Percentiles rank a stretch among this genome's conserved stretches.
phyloP scores from a whole-genome alignment of 2,329 filamentous ascomycete genomes.

The Purpureocillium takamizusanense region DNA sequence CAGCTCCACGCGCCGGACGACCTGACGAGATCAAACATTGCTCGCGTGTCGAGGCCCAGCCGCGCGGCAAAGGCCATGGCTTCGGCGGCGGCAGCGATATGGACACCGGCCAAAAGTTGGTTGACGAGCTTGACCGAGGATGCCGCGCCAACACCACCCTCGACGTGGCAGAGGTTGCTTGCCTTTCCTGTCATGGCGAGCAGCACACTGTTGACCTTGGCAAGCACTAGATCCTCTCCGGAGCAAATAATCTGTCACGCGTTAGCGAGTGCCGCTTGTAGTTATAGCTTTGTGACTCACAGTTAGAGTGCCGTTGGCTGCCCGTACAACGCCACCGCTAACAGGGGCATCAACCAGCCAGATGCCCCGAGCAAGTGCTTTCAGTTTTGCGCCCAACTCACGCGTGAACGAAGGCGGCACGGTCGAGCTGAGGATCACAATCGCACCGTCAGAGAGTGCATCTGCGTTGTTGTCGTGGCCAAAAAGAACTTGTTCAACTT shows the following conservation, averaged over 20 bases:
- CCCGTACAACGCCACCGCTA: constrained; percentile 26
- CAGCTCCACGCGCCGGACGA: constrained; percentile 23
- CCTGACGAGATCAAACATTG: constrained; percentile 37
- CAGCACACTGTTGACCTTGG: constrained; percentile 15
- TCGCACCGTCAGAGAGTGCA: constrained; percentile 15
- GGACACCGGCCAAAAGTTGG: constrained; percentile 48
- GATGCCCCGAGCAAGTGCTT: constrained; percentile 15
- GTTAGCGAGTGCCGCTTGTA: neutral
- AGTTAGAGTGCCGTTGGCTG: constrained; percentile 24
- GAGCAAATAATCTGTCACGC: constrained; percentile 22
- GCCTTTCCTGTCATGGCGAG: constrained; percentile 20
- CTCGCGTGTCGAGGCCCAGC: constrained; percentile 40
- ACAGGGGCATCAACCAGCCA: constrained; percentile 25
- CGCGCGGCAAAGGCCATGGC: constrained; percentile 46
- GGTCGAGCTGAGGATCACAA: constrained; percentile 25
- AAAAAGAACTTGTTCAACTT: constrained; percentile 23
- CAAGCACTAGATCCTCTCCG: constrained; percentile 13
- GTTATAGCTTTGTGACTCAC: constrained; percentile 6
- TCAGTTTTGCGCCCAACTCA: constrained; percentile 11
- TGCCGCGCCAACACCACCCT: constrained; percentile 41
- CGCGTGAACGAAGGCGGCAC: constrained; percentile 22
- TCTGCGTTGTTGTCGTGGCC: constrained; percentile 16
- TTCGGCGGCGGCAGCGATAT: constrained; percentile 46
- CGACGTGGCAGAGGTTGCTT: constrained; percentile 33
- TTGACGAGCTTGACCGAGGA: constrained; percentile 51